Evolutionary conservation across 768 basidiomycete species (phyloP), one percentile per base, ranked within the genome.

Genomic region (Rhizopogon vinicolor): DNA sequence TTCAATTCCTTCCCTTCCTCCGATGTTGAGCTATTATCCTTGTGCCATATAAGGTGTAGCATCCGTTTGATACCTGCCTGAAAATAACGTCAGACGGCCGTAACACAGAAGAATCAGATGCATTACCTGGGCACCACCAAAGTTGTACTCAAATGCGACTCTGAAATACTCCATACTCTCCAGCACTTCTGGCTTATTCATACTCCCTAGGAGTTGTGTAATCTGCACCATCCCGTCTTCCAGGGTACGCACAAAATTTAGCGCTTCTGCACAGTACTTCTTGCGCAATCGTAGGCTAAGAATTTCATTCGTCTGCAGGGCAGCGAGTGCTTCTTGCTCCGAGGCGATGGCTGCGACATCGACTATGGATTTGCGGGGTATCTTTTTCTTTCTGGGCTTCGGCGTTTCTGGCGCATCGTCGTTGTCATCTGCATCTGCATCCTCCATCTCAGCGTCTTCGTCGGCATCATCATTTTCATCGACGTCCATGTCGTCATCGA

Each of bases 21-120:
- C n/a, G 83, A 83, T n/a, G 89, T 83, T 22, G 82, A 78, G 50
- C 74, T 88, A 64, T 93, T 93, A 65, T 99, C 96, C 67, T 98
- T 98, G 28, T 83, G 82, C 97, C 97, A 98, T 62, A 99, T 91
- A 25, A 99, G 77, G 68, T 98, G 97, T 13, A 99, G 68, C 96
- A 98, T 98, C 64, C 87, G 92, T 75, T 90, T 93, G 65, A 99
- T 87, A 0, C 97, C 97, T 13, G 73, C 71, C 93, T 96, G 60
- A 33, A 10, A 44, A 53, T 12, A 33, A 9, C 5, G 31, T 67
- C 5, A 62, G 58, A 56, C 25, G 31, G 16, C 43, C 1, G 31
- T 28, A 22, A 28, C 48, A 40, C 1, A 5, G 6, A 31, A 8
- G 51, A 29, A 48, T 10, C 35, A 51, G n/a, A 18, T 13, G 1